Base-by-base conservation (phyloP, 2,329 filamentous ascomycete species). In the Aspergillus sp. region DNA sequence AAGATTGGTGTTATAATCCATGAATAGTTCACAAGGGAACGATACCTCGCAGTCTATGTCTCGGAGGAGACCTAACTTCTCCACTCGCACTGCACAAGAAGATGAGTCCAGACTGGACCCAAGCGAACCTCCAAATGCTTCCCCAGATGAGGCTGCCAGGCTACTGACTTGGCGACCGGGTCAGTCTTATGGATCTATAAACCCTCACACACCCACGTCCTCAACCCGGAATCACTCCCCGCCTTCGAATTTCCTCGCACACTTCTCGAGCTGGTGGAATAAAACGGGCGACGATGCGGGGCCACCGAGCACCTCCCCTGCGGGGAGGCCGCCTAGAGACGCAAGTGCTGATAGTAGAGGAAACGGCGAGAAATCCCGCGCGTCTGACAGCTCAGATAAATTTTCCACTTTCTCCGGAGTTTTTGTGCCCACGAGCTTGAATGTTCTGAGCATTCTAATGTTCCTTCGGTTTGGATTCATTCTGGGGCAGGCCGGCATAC, bases 361-460 rank as follows among this genome's bases (percentile, higher is more conserved):
- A 53, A 56, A 58, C 57, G 59, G 59, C 21, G 65, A 69, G 47
- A 68, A 68, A 39, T 27, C 62, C 57, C 68, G 67, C 35, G 51
- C 64, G 21, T 55, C 59, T 19, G 70, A 73, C 45, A 64, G 62
- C 51, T 74, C 71, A 15, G 76, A 82, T 65, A 95, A 95, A 76
- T 80, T 96, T 57, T 90, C 90, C 39, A 87, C 86, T 8, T 86
- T 91, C 64, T 90, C 87, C 4, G 90, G 90, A 7, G 89, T 96
- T 48, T 96, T 92, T 72, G 89, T 96, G 15, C 91, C 91, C 1
- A 91, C 91, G n/a, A 93, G 88, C 60, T 80, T 96, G 64, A 96
- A 95, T 73, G 91, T 96, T 43, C 78, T 96, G 64, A 93, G 90
- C 66, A 96, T 96, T 74, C 83, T 96, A 61, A 96, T 96, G 90